phyloP scores from a whole-genome alignment of 441 rosid genomes.

The Brassica balearica region DNA sequence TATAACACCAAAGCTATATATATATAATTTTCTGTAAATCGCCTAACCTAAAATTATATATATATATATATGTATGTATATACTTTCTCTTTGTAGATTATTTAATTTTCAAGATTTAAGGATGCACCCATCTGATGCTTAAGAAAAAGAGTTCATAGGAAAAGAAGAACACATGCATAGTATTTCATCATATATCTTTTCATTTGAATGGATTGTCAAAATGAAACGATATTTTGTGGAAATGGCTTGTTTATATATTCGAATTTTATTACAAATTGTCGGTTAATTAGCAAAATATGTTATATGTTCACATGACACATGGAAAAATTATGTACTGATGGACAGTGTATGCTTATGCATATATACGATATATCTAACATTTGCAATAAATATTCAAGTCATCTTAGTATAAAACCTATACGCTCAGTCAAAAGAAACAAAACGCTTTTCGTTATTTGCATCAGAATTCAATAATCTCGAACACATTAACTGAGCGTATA shows the following conservation, averaged over 20 bases:
- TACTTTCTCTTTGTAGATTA: neutral
- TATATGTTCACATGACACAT: slow-evolving; percentile 31
- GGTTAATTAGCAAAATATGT: neutral
- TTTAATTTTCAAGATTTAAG: neutral
- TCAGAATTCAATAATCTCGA: neutral
- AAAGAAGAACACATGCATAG: neutral
- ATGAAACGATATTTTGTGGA: neutral
- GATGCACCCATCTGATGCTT: neutral
- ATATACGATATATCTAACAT: slow-evolving; percentile 5
- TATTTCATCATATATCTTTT: neutral
- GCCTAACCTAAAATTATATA: too few relatives aligned
- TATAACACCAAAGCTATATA: neutral
- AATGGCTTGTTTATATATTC: neutral
- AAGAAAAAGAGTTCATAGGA: neutral
- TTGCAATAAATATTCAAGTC: slow-evolving; percentile 2
- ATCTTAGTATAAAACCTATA: slow-evolving; percentile 7
- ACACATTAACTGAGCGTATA: too few relatives aligned
- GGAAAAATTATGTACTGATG: slow-evolving; percentile 23
- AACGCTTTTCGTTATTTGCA: slow-evolving; percentile 16
- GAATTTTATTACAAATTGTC: neutral
- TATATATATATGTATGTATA: too few relatives aligned
- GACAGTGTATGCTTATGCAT: slow-evolving; percentile 18
- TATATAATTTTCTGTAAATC: too few relatives aligned
- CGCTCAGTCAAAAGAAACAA: neutral
- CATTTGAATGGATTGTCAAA: slow-evolving; percentile 4